Base-by-base conservation (phyloP, 805 yeast genomes). In the Myxozyma lipomycoides region DNA sequence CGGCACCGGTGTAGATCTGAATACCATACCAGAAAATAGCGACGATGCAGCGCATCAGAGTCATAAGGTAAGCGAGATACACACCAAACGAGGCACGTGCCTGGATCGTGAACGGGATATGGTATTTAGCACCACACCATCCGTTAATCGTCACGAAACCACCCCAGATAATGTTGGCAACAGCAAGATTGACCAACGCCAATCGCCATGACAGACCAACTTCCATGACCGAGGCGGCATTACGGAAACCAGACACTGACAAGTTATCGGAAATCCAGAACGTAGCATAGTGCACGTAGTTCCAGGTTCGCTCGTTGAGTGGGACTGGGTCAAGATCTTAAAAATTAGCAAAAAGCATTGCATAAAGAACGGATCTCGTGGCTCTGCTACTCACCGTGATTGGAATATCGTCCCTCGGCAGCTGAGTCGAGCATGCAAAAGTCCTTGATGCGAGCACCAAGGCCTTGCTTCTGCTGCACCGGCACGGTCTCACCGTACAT, bases 1-100 rank as follows among this genome's bases (percentile, higher is more conserved):
- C 55, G 1, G 76, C 79, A 41, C 80, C 79, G n/a, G 75, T 67
- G 60, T 67, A 76, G 0, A 77, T 63, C 55, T 76, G 78, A 6
- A 73, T 69, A 3, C 74, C 73, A 52, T 67, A 73, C 75, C 78
- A 77, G 28, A 78, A 73, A 32, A 73, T 66, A 19, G 74, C 70
- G 32, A 77, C 62, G 19, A 36, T 86, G 28, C 24, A 91, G 61
- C 81, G 64, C 46, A 72, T 70, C 7, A 68, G 48, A 25, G 77
- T 64, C 4, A 74, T 75, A 18, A 75, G 45, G 40, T 61, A 66
- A 4, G 75, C 68, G 2, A 79, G 79, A 47, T 67, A 62, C 23
- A 74, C 64, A 6, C 82, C 81, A 64, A 73, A 77, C 0, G 73
- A 64, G 38, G 69, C 67, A 45, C 81, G 62, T 25, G 69, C 65